A percentile compares a stretch with the other conserved stretches of the same genome.
Conservation (phyloP, 352 stramenopile genomes). For the Phytophthora sansomeana region DNA sequence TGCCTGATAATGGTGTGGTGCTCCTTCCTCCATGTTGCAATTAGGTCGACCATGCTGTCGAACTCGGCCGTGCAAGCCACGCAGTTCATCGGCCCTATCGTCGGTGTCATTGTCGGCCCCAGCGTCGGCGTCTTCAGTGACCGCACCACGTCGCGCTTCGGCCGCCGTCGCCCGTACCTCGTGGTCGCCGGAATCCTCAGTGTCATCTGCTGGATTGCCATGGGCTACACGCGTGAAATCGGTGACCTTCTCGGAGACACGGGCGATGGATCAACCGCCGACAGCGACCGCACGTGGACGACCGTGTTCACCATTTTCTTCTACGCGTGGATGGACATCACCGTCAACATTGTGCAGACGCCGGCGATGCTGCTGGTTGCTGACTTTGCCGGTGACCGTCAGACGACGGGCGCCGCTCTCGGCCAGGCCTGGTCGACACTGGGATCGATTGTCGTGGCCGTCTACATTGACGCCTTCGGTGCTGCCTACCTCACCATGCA, state of each 20-base stretch:
- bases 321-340: constrained; percentile 44
- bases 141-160: constrained; percentile 47
- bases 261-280: constrained; percentile 9
- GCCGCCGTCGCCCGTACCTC: constrained; percentile 50
- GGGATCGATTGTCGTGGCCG: constrained; percentile 29
- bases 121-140: constrained; percentile 41
- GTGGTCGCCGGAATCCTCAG: constrained; percentile 45
- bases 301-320: constrained; percentile 37
- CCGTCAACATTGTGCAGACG: constrained; percentile 37
- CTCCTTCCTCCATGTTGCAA: too few relatives aligned
- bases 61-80: constrained; percentile 45
- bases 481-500: constrained; percentile 49
- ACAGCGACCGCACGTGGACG: constrained; percentile 32
- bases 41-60: constrained; percentile 42
- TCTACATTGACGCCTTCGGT: constrained; percentile 58
- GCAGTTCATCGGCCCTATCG: constrained; percentile 36
- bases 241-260: constrained; percentile 30
- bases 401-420: constrained; percentile 54
- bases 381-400: constrained; percentile 60
- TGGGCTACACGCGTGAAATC: constrained; percentile 56
- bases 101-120: constrained; percentile 35
- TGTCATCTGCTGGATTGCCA: constrained; percentile 57
- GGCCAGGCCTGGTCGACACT: constrained; percentile 48
- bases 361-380: constrained; percentile 33
- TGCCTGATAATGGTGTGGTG: too few relatives aligned